A percentile compares a stretch with the other conserved stretches of the same genome.
Conservation (phyloP, 352 stramenopile species). For the Pythium sp. region DNA sequence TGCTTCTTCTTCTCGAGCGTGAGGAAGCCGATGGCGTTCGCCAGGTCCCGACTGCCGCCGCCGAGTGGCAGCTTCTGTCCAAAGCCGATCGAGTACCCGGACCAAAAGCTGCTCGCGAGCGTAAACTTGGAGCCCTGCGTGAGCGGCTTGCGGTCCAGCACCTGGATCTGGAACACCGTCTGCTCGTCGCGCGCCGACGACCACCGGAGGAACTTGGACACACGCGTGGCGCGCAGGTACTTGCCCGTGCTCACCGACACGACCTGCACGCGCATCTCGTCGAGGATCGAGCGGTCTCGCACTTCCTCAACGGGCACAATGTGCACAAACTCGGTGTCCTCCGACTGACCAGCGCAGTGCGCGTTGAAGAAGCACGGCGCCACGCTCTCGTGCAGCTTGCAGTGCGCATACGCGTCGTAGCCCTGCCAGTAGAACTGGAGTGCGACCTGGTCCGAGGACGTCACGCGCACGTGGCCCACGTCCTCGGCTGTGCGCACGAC, state of each 20-base stretch:
- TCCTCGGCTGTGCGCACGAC: slow-evolving; percentile 20
- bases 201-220: slow-evolving; percentile 72
- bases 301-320: slow-evolving; percentile 51
- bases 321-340: slow-evolving; percentile 53
- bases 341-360: slow-evolving; percentile 30
- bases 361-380: slow-evolving; percentile 58
- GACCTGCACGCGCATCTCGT: slow-evolving; percentile 62
- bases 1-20: slow-evolving; percentile 72
- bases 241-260: slow-evolving; percentile 46
- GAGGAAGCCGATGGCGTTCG: slow-evolving; percentile 55
- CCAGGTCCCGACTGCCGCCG: slow-evolving; percentile 39
- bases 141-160: slow-evolving; percentile 48
- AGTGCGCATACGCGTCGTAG: slow-evolving; percentile 57
- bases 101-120: slow-evolving; percentile 56
- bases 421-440: slow-evolving; percentile 72
- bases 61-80: slow-evolving; percentile 53
- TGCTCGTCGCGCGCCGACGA: slow-evolving; percentile 52
- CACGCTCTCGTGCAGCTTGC: slow-evolving; percentile 45
- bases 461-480: slow-evolving; percentile 22
- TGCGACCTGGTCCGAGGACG: slow-evolving; percentile 47
- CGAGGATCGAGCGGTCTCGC: slow-evolving; percentile 50
- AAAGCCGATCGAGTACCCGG: slow-evolving; percentile 46
- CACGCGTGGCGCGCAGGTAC: slow-evolving; percentile 54
- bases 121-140: slow-evolving; percentile 51
- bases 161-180: slow-evolving; percentile 63